Conservation (phyloP, 345 rosid species). For the Linum usitatissimum region DNA sequence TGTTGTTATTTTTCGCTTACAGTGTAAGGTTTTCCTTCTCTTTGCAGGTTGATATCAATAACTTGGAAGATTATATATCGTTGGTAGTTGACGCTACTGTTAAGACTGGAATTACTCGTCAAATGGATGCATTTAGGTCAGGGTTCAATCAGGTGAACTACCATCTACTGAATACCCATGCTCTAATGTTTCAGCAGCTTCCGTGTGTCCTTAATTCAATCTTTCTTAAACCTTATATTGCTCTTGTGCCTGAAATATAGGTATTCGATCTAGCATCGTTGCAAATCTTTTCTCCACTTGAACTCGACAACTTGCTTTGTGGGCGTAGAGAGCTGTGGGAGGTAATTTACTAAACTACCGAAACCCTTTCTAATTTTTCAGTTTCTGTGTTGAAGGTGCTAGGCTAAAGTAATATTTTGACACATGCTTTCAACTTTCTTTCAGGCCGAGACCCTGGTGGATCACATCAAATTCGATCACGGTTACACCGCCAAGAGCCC, state of each 20-base stretch:
- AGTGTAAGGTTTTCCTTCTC: conserved; percentile 1
- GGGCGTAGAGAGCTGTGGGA: conserved; percentile 98
- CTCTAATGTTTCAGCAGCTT: neutral
- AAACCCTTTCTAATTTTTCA: neutral
- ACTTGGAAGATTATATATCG: conserved; percentile 78
- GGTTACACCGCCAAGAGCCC: conserved; percentile 98
- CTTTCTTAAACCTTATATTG: neutral
- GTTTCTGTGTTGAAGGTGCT: no score
- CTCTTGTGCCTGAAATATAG: conserved; percentile 28
- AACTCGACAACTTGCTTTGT: conserved; percentile 87
- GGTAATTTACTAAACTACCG: conserved; percentile 29
- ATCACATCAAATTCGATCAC: conserved; percentile 95
- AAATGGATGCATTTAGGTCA: conserved; percentile 82
- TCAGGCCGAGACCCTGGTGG: conserved; percentile 83
- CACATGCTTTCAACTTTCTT: conserved; percentile 6
- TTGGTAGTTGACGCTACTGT: conserved; percentile 89
- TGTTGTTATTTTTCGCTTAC: neutral
- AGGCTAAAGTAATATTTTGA: neutral
- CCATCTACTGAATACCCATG: neutral
- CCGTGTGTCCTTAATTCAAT: neutral
- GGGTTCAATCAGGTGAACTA: conserved; percentile 89
- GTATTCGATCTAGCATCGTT: conserved; percentile 84
- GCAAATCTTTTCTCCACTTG: conserved; percentile 84
- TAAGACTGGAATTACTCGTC: conserved; percentile 65
- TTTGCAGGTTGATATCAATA: conserved; percentile 62